Conservation (phyloP, 306 rosid genomes). For the Malus sylvestris region DNA sequence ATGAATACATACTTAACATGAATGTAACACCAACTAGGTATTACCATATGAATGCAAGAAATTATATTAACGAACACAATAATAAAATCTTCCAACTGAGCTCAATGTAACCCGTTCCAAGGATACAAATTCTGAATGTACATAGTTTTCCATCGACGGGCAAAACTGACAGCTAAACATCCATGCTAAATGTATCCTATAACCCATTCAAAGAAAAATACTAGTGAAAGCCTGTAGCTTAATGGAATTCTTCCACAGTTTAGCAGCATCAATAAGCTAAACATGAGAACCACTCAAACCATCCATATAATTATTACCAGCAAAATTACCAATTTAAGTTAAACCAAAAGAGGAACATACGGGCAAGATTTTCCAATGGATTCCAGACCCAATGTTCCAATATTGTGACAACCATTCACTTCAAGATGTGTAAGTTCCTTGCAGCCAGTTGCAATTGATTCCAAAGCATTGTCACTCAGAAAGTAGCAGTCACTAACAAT, state of each 20-base stretch:
- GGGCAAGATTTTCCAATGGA: constrained; percentile 80
- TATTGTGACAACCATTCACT: constrained; percentile 93
- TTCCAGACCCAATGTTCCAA: constrained; percentile 75
- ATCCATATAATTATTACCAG: constrained; percentile 2
- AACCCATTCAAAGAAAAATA: not conserved
- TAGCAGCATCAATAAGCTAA: not conserved
- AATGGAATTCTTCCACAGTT: not conserved
- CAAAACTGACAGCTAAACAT: not conserved
- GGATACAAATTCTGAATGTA: not conserved
- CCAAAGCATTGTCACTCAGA: constrained; percentile 84
- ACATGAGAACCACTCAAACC: constrained; percentile 4
- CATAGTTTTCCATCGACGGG: not conserved
- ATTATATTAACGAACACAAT: not conserved
- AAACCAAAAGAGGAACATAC: constrained; percentile 45
- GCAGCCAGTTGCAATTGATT: constrained; percentile 88
- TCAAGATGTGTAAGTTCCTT: constrained; percentile 86
- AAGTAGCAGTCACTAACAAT: constrained; percentile 82
- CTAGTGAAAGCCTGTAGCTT: not conserved
- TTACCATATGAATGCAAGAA: not conserved
- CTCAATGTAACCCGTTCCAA: not conserved
- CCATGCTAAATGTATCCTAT: not conserved
- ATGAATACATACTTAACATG: constrained; percentile 1
- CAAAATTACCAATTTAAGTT: constrained; percentile 12
- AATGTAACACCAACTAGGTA: not conserved
- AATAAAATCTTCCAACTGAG: not conserved